A percentile compares a stretch with the other conserved stretches of the same genome.
phyloP scores from a whole-genome alignment of 2,329 filamentous ascomycete species.

The Arthrinium phaeospermum region DNA sequence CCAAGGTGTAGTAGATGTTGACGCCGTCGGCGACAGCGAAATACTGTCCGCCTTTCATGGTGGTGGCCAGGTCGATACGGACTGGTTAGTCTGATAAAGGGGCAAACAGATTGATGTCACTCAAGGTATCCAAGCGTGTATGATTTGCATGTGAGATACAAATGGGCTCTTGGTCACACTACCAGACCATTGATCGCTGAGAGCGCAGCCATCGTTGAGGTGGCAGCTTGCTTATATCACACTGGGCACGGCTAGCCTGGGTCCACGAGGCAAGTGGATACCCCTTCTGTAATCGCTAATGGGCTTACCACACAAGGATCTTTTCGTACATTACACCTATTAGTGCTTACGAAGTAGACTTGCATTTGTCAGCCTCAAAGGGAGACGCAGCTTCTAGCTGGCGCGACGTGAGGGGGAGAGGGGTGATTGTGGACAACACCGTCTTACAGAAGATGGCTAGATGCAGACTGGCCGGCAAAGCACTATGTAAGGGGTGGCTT shows the following conservation, averaged over 20 bases:
- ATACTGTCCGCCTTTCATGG: not conserved
- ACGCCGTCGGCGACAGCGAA: not conserved
- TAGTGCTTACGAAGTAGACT: not conserved
- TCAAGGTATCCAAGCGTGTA: not conserved
- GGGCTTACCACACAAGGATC: not conserved
- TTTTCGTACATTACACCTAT: not conserved
- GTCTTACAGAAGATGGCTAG: not conserved
- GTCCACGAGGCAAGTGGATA: not conserved
- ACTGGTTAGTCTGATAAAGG: not conserved
- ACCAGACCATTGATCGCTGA: fast-evolving
- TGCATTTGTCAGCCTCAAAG: not conserved
- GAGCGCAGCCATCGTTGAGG: not conserved
- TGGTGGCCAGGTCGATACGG: not conserved
- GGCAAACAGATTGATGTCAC: not conserved
- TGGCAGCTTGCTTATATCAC: not conserved
- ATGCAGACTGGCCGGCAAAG: not conserved
- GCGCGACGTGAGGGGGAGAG: not conserved
- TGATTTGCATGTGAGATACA: not conserved
- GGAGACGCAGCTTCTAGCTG: not conserved
- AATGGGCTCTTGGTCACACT: not conserved
- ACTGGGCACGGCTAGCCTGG: not conserved
- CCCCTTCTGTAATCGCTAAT: not conserved
- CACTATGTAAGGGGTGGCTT: not conserved
- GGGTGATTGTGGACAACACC: not conserved
- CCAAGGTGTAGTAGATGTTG: slow-evolving; percentile 21